Evolutionary conservation across 805 yeast species (phyloP), one percentile per base, ranked within the genome.

Genomic region (Hanseniaspora occidentalis): DNA sequence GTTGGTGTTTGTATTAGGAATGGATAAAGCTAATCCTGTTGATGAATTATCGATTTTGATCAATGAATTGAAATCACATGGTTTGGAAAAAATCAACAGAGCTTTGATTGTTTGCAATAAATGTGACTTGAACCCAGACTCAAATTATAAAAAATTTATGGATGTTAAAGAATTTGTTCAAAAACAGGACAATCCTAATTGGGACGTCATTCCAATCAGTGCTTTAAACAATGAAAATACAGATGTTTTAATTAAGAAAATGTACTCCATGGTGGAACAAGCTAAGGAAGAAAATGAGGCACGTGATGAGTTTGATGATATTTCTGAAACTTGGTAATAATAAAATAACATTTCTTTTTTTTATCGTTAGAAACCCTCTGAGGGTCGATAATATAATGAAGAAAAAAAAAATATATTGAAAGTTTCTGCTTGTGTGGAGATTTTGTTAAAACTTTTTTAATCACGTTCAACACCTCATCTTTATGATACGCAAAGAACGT

Each of bases 21-120:
- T 92, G 17, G 95, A 84, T 20, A 66, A 73, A 6, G 55, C 59
- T 13, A 66, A 79, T 42, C 95, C 96, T 1, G 64, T 76, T 1
- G 62, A 57, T 0, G 96, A 86, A 49, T 60, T 92, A 34, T 50
- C 75, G 13, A 57, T 74, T 0, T 63, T 89, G 41, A 57, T 84
- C 1, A 62, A 63, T 1, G 98, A 92, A 53, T 69, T 92, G 47
- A 61, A 61, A 8, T 95, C 94, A 0, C 56, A 66, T 1, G 63
- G 70, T 35, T 67, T 89, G 39, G 59, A 83, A 56, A 49, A 58
- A n/a, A 62, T 60, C 26, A 86, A 86, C 52, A 70, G 66, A 33
- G 70, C 81, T 1, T 63, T 92, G 42, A 74, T 92, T 14, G 83
- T 88, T 8, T 96, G 89, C 13, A 88, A 96, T n/a, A 92, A 92